A percentile compares a stretch with the other conserved stretches of the same genome.
Conservation (phyloP, 2,329 filamentous ascomycete genomes). For the Ceratocystis huliohia region DNA sequence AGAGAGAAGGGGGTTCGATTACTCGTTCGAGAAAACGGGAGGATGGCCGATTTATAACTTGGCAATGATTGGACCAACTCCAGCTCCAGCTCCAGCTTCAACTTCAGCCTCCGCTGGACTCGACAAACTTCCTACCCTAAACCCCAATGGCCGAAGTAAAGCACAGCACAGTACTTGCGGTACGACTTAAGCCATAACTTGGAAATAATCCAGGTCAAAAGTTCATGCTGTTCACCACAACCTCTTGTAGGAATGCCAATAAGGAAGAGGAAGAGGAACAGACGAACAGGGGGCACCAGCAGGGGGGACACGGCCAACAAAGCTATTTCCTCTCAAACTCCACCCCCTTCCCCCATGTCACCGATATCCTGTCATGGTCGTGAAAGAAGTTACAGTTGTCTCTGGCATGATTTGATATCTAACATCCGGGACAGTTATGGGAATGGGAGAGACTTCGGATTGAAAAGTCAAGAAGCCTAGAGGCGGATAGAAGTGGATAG, state of each 20-base stretch:
- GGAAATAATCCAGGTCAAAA: background rate
- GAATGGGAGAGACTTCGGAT: no score
- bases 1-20: background rate
- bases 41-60: background rate
- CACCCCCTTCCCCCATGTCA: background rate
- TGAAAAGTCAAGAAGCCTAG: no score
- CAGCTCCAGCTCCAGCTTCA: no score
- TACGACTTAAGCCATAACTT: background rate
- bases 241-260: background rate
- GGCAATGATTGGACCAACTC: background rate
- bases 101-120: background rate
- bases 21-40: background rate
- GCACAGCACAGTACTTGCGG: background rate
- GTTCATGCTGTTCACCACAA: background rate
- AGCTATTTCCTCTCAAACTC: background rate
- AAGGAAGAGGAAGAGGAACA: conserved; percentile 3
- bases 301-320: background rate
- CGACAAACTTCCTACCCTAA: background rate
- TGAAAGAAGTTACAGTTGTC: background rate
- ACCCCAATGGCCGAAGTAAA: background rate
- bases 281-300: background rate
- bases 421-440: no score
- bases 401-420: background rate
- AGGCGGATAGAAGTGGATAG: background rate
- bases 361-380: background rate